Percentiles rank a stretch among this genome's conserved stretches.
Conservation (phyloP, 1,284 basidiomycete species). For the Cutaneotrichosporon curvatum region DNA sequence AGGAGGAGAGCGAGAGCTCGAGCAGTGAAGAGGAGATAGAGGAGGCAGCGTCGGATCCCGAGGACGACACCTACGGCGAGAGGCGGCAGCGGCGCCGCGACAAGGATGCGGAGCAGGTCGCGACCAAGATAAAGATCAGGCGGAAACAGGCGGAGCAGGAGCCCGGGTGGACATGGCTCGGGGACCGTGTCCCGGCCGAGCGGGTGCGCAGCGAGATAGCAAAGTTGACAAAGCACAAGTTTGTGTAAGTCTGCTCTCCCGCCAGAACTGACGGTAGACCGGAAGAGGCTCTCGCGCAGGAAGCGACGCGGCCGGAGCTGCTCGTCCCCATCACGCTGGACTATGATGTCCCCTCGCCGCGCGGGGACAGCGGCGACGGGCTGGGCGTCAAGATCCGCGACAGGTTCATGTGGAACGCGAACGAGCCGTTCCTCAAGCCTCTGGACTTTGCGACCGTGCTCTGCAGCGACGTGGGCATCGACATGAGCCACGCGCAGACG, state of each 20-base stretch:
- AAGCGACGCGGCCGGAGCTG: slow-evolving; percentile 59
- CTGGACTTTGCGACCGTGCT: slow-evolving; percentile 77
- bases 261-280: slow-evolving; percentile 49
- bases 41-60: slow-evolving; percentile 61
- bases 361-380: slow-evolving; percentile 25
- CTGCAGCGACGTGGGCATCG: slow-evolving; percentile 76
- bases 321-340: slow-evolving; percentile 91
- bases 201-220: slow-evolving; percentile 62
- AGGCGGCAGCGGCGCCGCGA: slow-evolving; percentile 13
- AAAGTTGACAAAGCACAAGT: slow-evolving; percentile 58
- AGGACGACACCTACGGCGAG: slow-evolving; percentile 31
- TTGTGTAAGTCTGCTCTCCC: slow-evolving; percentile 53
- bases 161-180: slow-evolving; percentile 79
- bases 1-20: slow-evolving; percentile 72
- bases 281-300: slow-evolving; percentile 57
- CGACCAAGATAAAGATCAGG: slow-evolving; percentile 42
- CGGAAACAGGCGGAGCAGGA: slow-evolving; percentile 42
- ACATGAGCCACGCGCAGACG: slow-evolving; percentile 61
- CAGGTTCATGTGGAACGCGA: slow-evolving; percentile 93
- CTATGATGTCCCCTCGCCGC: slow-evolving; percentile 66
- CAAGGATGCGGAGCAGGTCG: slow-evolving; percentile 6
- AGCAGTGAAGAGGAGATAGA: slow-evolving; percentile 61
- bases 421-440: slow-evolving; percentile 66
- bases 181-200: slow-evolving; percentile 70
- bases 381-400: slow-evolving; percentile 78